Conservation (phyloP, 305 asterid species). For the Rubia balearica region DNA sequence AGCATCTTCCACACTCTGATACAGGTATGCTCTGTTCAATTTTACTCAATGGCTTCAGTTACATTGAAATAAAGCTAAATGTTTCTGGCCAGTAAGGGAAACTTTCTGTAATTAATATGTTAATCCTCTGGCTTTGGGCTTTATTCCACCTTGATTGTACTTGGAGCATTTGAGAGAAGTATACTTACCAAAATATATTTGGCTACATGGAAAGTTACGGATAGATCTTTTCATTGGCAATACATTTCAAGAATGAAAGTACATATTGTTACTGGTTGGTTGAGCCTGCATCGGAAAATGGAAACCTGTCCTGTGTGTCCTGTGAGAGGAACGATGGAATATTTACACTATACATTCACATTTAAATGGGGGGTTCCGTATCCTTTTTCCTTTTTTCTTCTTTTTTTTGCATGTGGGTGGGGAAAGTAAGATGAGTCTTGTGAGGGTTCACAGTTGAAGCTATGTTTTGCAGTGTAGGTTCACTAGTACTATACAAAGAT, state of each 20-base stretch:
- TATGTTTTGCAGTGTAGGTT: background rate
- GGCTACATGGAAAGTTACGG: background rate
- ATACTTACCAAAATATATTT: background rate
- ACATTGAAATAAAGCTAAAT: constrained; percentile 5
- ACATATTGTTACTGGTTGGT: background rate
- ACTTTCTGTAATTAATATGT: background rate
- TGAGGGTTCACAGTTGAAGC: background rate
- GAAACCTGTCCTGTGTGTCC: background rate
- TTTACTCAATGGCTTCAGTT: background rate
- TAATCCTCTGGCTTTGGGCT: background rate
- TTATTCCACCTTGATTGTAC: background rate
- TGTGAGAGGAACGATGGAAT: background rate
- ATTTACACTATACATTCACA: background rate
- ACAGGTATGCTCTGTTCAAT: constrained; percentile 9
- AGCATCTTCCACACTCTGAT: constrained; percentile 5
- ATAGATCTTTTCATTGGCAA: background rate
- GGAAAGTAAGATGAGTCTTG: background rate
- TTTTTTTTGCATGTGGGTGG: background rate
- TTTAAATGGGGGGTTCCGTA: background rate
- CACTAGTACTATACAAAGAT: background rate
- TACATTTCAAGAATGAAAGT: background rate
- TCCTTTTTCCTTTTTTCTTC: background rate
- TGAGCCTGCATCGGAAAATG: background rate
- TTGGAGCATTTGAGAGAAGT: background rate
- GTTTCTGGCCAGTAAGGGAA: background rate